Conservation (phyloP, 2,329 filamentous ascomycete species). For the Pyricularia sp. region DNA sequence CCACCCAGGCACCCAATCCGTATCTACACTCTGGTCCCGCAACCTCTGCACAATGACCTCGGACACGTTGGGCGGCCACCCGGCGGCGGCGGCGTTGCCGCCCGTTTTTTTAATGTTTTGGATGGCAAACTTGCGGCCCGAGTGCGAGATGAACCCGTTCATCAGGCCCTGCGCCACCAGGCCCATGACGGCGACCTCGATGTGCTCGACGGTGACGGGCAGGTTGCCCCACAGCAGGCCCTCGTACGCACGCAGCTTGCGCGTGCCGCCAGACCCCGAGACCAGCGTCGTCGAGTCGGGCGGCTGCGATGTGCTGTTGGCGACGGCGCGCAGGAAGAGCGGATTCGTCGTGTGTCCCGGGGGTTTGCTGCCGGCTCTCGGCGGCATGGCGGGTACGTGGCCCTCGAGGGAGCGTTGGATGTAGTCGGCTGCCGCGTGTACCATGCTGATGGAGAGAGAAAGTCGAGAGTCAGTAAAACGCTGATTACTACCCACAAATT, state of each 20-base stretch:
- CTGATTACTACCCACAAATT: slow-evolving; percentile 3
- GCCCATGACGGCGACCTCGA: slow-evolving; percentile 70
- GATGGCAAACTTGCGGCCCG: slow-evolving; percentile 69
- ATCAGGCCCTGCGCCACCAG: slow-evolving; percentile 74
- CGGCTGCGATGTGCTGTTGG: slow-evolving; percentile 24
- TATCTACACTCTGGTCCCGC: slow-evolving; percentile 50
- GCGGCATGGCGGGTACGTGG: slow-evolving; percentile 31
- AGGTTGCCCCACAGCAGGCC: slow-evolving; percentile 57
- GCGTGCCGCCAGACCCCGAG: slow-evolving; percentile 37
- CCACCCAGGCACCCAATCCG: slow-evolving; percentile 21
- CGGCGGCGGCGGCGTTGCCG: slow-evolving; percentile 42
- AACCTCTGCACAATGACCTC: slow-evolving; percentile 55
- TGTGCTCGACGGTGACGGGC: slow-evolving; percentile 47
- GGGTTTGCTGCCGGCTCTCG: background rate
- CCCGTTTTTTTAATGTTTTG: slow-evolving; percentile 62
- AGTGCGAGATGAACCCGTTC: slow-evolving; percentile 75
- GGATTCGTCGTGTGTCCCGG: slow-evolving; percentile 19
- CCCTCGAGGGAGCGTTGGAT: slow-evolving; percentile 44
- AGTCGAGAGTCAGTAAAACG: background rate
- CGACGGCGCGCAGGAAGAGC: slow-evolving; percentile 42
- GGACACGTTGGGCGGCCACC: slow-evolving; percentile 64
- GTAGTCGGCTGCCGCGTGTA: slow-evolving; percentile 24
- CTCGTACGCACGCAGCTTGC: slow-evolving; percentile 43
- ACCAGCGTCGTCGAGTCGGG: slow-evolving; percentile 28
- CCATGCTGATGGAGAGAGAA: slow-evolving; percentile 49